Evolutionary conservation across 2,329 filamentous ascomycete genomes (phyloP).

Genomic region (Scleromitrula shiraiana): DNA sequence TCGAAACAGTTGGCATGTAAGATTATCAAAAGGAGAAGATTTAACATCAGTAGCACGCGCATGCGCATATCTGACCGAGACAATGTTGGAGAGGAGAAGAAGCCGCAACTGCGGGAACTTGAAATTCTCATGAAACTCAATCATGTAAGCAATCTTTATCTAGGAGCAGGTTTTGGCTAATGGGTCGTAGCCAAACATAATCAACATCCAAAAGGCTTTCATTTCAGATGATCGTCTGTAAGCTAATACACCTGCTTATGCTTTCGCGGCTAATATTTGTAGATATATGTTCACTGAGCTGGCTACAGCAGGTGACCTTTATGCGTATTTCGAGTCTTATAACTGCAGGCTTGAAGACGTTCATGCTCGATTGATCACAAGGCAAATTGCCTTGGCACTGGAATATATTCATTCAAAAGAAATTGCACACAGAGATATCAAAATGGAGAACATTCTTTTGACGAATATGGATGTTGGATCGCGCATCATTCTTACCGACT

Average conservation of each 20-base stretch:
- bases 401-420: slow-evolving; percentile 25
- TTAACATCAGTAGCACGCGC: slow-evolving; percentile 29
- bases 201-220: slow-evolving; percentile 44
- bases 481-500: slow-evolving; percentile 28
- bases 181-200: slow-evolving; percentile 42
- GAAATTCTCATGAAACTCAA: slow-evolving; percentile 45
- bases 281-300: slow-evolving; percentile 51
- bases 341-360: slow-evolving; percentile 20
- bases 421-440: slow-evolving; percentile 28
- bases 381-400: slow-evolving; percentile 26
- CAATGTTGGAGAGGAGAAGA: slow-evolving; percentile 24
- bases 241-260: slow-evolving; percentile 15
- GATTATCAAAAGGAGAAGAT: slow-evolving; percentile 42
- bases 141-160: slow-evolving; percentile 37
- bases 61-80: not conserved
- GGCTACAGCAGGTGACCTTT: slow-evolving; percentile 38
- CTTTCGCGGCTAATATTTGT: slow-evolving; percentile 5
- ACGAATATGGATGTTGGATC: slow-evolving; percentile 24
- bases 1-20: slow-evolving; percentile 62
- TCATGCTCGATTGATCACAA: slow-evolving; percentile 24
- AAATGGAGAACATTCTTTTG: slow-evolving; percentile 29
- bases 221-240: slow-evolving; percentile 41
- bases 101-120: slow-evolving; percentile 40
- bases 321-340: slow-evolving; percentile 24
- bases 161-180: not conserved